These are phyloP conservation scores for Pleurotus platypus DNA, from an alignment of 768 basidiomycete genomes.

Conservation along the genomic window DNA sequence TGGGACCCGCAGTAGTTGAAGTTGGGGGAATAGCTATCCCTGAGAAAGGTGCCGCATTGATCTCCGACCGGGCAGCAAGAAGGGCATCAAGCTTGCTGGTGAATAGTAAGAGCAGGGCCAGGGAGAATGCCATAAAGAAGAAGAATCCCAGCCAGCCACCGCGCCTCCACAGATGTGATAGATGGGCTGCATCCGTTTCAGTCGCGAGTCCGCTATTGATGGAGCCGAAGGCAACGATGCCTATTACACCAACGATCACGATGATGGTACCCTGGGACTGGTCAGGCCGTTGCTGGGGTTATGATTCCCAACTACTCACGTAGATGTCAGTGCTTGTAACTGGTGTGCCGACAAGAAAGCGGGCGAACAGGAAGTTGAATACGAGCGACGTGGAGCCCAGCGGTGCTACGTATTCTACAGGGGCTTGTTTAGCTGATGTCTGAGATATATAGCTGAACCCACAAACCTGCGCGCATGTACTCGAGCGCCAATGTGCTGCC, in stretches of 20 bases:
- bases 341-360: conserved; percentile 81
- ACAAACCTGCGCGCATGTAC: conserved; percentile 80
- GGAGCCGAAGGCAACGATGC: conserved; percentile 84
- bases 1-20: background rate
- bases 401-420: conserved; percentile 89
- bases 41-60: conserved; percentile 54
- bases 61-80: conserved; percentile 65
- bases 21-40: conserved; percentile 21
- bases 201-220: conserved; percentile 76
- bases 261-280: conserved; percentile 68
- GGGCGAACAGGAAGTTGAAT: conserved; percentile 95
- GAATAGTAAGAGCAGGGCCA: conserved; percentile 63
- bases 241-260: conserved; percentile 81
- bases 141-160: conserved; percentile 91
- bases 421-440: background rate
- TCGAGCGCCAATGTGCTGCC: conserved; percentile 84
- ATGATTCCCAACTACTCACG: conserved; percentile 35
- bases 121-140: conserved; percentile 69
- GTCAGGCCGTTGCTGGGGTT: background rate
- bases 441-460: conserved; percentile 1
- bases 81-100: conserved; percentile 72
- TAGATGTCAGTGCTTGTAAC: conserved; percentile 83
- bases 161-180: conserved; percentile 84
- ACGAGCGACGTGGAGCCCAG: conserved; percentile 91
- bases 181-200: conserved; percentile 69